Evolutionary conservation across 2,329 filamentous ascomycete species (phyloP).

Genomic region (Paraconiothyrium sp.): DNA sequence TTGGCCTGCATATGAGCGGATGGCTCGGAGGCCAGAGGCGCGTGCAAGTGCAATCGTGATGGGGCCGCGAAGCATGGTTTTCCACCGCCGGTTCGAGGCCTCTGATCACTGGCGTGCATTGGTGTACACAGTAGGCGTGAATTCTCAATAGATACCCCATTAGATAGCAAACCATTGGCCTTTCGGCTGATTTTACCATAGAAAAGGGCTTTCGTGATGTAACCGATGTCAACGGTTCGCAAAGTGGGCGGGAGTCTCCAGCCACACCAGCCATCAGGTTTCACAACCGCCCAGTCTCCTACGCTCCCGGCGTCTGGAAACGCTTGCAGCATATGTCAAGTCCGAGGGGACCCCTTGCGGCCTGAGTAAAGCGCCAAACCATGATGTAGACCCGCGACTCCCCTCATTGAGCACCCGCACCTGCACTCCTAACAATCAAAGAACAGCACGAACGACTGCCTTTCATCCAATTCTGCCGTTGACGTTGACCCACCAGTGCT

Average conservation of each 20-base stretch:
- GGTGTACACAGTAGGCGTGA: not conserved
- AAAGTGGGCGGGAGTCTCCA: conserved; percentile 31
- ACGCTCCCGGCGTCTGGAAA: conserved; percentile 32
- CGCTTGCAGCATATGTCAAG: conserved; percentile 22
- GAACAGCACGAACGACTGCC: conserved; percentile 5
- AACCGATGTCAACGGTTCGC: conserved; percentile 26
- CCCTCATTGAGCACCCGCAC: conserved; percentile 7
- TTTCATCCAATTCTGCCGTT: conserved; percentile 11
- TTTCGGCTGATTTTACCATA: not conserved
- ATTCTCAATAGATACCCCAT: conserved; percentile 1
- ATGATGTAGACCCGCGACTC: conserved; percentile 9
- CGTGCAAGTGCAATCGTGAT: conserved; percentile 1
- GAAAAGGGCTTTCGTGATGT: conserved; percentile 33
- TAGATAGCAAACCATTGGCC: conserved; percentile 17
- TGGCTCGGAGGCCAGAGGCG: conserved; percentile 14
- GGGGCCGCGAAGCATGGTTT: conserved; percentile 1
- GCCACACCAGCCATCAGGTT: conserved; percentile 40
- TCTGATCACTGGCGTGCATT: not conserved
- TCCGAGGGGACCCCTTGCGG: conserved; percentile 17
- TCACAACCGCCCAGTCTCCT: conserved; percentile 32
- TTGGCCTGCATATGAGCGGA: conserved; percentile 23
- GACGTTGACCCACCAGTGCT: conserved; percentile 17
- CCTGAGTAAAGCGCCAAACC: conserved; percentile 10
- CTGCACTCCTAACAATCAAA: not conserved
- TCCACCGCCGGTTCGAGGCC: not conserved